Base-by-base conservation (phyloP, 1,139 yeast genomes). In the Geotrichum australiense region DNA sequence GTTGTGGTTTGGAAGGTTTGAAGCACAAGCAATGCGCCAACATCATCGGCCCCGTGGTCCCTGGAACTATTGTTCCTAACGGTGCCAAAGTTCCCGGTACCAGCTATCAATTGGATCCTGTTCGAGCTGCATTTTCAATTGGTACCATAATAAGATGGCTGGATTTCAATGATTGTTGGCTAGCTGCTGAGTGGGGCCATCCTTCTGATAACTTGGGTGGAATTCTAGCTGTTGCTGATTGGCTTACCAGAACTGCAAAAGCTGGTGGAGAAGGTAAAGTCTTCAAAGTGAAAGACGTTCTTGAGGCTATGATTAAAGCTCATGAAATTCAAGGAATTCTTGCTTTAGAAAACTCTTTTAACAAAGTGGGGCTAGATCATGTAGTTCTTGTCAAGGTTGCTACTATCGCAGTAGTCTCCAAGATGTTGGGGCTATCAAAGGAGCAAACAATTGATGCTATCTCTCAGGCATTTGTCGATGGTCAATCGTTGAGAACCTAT, bases 121-220 rank as follows among this genome's bases (percentile, higher is more conserved):
- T 74, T 32, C 66, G 73, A 42, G 80, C 75, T 34, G 78, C 80
- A 20, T 74, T 74, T 58, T 63, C 74, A 37, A 70, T 73, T 47
- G 79, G 80, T 8, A 70, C 78, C 16, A 58, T 70, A 48, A 72
- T 74, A 50, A 65, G 80, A 47, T 74, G 80, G 80, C 61, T 74
- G 46, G 80, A 74, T 50, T 74, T 68, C 61, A 74, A 74, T 50
- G 80, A 74, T 56, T 74, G 79, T 57, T 75, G 79, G 80, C 59
- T 75, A 33, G 80, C 80, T 41, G 78, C 78, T 23, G 80, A 74
- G 55, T 74, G 80, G 80, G 80, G 80, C 5, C 80, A 74, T 56
- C 80, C 80, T 21, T 71, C 77, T 16, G 80, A 74, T 55, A 74
- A 74, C 56, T 51, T 74, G 46, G 80, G 79, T 38, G 77, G 77